Evolutionary conservation across 2,329 filamentous ascomycete species (phyloP).

Genomic region (Trichoderma sp.): DNA sequence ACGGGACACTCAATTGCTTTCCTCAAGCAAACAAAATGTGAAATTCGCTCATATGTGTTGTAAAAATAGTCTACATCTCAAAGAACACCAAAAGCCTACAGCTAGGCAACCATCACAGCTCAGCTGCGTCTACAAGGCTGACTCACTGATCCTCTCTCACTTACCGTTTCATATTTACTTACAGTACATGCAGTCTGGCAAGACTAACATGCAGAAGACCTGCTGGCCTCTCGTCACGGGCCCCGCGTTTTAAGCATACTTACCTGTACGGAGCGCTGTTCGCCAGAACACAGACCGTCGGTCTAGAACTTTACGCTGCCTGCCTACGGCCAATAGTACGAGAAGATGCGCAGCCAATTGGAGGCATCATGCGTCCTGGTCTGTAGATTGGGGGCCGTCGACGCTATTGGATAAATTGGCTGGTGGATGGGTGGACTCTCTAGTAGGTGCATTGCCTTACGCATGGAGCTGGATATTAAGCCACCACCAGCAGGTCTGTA

Average conservation of each 20-base stretch:
- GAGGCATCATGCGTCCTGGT: neutral
- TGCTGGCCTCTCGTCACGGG: neutral
- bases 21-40: neutral
- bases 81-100: neutral
- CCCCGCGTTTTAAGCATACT: neutral
- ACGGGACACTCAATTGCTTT: neutral
- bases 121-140: neutral
- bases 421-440: constrained; percentile 5
- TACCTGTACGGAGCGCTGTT: neutral
- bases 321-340: neutral
- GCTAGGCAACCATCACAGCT: neutral
- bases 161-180: neutral
- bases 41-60: neutral
- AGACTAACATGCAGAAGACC: neutral
- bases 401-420: neutral
- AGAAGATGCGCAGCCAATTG: neutral
- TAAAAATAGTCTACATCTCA: neutral
- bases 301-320: neutral
- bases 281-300: neutral
- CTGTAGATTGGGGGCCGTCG: neutral
- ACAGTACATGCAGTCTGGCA: neutral
- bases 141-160: neutral
- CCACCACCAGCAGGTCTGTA: neutral
- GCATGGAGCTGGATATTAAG: neutral
- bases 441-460: neutral